Evolutionary conservation across 192 early-diverging fungal genomes (phyloP), one percentile per base, ranked within the genome.

Genomic region (Coemansia sp.): DNA sequence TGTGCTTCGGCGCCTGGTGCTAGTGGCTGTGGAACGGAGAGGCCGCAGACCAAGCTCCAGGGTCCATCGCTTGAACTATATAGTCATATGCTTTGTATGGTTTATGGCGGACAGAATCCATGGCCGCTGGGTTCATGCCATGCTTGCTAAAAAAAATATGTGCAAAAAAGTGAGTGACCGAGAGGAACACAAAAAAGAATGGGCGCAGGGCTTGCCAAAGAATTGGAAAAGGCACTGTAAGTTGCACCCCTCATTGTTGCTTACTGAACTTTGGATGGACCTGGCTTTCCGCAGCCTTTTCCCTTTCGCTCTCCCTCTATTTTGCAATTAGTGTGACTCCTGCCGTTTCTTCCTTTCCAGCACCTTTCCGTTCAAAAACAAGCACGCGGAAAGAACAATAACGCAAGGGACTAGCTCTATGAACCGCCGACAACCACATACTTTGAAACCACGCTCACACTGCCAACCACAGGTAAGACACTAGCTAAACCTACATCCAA

Each of bases 391-490:
- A 68, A 31, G 59, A 68, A 20, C 80, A 77, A 64, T 45, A 72
- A 25, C 65, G 68, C 64, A 65, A 73, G 36, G 76, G 78, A 69
- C 69, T 83, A 6, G 61, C 68, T 13, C 70, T 78, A 14, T 83
- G 81, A 76, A 75, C 72, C 10, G 73, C 81, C 12, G 50, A 12
- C 10, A 78, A 78, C 42, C 76, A 31, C 75, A 0, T 76, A 78
- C 57, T 78, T 78, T 61, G 35, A 33, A 11, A 10, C 45, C n/a
- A 11, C 64, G n/a, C 7, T 33, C 18, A 23, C 35, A 45, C 9
- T 47, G 18, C 16, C 36, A 18, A n/a, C 36, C 26, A 21, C 10
- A 21, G 43, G 11, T 11, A 31, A 23, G n/a, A 11, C 64, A 6
- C 37, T 69, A 31, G 74, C 79, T 7, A 48, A 66, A 13, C 63